Percentiles rank a stretch among this genome's conserved stretches.
These are phyloP conservation scores for Aspergillus affinis DNA, from an alignment of 495 filamentous ascomycete genomes.

Conservation along the genomic window DNA sequence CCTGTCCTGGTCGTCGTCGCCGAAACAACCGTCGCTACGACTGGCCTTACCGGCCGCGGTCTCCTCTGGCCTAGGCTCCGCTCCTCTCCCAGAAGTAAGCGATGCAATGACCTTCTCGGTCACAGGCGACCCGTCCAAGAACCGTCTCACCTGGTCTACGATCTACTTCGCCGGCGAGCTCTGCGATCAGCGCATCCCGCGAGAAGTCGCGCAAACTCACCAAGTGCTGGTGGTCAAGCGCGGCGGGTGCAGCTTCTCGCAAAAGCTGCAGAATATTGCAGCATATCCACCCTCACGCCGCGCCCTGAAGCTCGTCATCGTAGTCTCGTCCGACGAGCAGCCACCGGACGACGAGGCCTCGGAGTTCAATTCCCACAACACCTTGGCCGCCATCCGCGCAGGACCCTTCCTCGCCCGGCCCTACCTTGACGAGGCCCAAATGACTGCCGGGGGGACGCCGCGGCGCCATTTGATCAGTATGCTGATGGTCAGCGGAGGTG, in stretches of 20 bases:
- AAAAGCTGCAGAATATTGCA: conserved; percentile 83
- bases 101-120: conserved; percentile 52
- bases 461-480: conserved; percentile 75
- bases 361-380: not conserved
- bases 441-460: conserved; percentile 67
- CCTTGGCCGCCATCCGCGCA: conserved; percentile 43
- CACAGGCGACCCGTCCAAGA: conserved; percentile 39
- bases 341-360: not conserved
- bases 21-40: conserved; percentile 33
- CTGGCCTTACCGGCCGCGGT: conserved; percentile 64
- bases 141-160: conserved; percentile 59
- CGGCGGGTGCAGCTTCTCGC: conserved; percentile 79
- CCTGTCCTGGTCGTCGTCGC: conserved; percentile 24
- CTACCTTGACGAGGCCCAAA: conserved; percentile 72
- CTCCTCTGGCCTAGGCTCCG: conserved; percentile 72
- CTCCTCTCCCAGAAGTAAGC: conserved; percentile 65
- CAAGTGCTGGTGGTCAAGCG: conserved; percentile 82
- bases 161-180: conserved; percentile 71
- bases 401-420: conserved; percentile 60
- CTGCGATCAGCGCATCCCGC: conserved; percentile 63
- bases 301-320: conserved; percentile 74
- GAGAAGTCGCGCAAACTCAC: conserved; percentile 59
- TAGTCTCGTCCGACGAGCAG: conserved; percentile 66
- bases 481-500: conserved; percentile 80
- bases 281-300: conserved; percentile 59